phyloP scores from a whole-genome alignment of 2,329 filamentous ascomycete genomes.

The Xylaria sp. region DNA sequence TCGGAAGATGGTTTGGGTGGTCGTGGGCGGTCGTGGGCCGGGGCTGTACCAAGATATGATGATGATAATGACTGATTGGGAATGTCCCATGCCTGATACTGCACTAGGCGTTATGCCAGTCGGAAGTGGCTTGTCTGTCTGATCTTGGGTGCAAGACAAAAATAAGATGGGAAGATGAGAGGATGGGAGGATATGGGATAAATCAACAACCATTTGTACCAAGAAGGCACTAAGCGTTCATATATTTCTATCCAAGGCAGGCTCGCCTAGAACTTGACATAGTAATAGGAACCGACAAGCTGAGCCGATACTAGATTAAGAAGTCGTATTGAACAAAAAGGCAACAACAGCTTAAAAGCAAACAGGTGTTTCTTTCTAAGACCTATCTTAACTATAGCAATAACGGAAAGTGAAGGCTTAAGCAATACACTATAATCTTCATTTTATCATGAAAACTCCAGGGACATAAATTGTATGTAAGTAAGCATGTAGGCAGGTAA shows the following conservation, averaged over 20 bases:
- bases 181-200: slow-evolving; percentile 3
- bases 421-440: background rate
- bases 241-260: slow-evolving; percentile 1
- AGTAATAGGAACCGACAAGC: slow-evolving; percentile 1
- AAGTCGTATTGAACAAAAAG: slow-evolving; percentile 6
- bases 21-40: background rate
- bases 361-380: slow-evolving; percentile 1
- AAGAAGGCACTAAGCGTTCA: slow-evolving; percentile 1
- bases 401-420: background rate
- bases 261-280: background rate
- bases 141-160: slow-evolving; percentile 5
- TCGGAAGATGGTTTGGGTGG: background rate
- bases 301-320: background rate
- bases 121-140: slow-evolving; percentile 9
- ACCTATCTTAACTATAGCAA: slow-evolving; percentile 1
- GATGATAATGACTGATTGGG: slow-evolving; percentile 9
- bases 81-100: slow-evolving; percentile 3
- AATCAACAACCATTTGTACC: background rate
- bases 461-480: slow-evolving; percentile 1
- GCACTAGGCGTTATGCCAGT: slow-evolving; percentile 8
- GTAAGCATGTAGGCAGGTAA: background rate
- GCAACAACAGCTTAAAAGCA: background rate
- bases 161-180: slow-evolving; percentile 3
- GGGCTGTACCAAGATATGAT: slow-evolving; percentile 12
- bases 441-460: slow-evolving; percentile 1